Evolutionary conservation across 108 stramenopile species (phyloP), one percentile per base, ranked within the genome.

Genomic region (Schizochytrium sp.): DNA sequence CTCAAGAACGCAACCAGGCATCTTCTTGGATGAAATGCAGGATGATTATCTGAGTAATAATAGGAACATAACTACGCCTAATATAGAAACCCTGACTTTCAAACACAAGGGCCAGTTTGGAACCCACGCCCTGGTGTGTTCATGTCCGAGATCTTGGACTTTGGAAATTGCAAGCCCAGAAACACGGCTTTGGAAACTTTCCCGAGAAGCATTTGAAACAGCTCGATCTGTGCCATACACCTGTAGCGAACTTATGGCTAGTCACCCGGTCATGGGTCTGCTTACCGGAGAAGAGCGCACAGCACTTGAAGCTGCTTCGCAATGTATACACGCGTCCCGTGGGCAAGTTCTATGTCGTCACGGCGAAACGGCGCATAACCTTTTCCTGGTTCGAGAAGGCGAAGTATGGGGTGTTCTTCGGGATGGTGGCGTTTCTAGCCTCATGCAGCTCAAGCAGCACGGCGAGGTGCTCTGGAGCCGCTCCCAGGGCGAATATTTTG

Each of bases 391-490:
- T 38, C 50, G 47, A 1, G 53, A 55, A n/a, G 76, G 76, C 45
- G 76, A 83, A 28, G 76, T 55, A 17, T 83, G 47, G 47, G 76
- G 28, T n/a, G 76, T 83, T 10, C 76, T 83, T 38, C 47, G 76
- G 1, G 76, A 83, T 2, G 76, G 76, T 28, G 76, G 76, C 13
- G 76, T 83, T 10, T 55, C 47, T 5, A 55, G 76, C 76, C 53
- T 83, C 3, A 5, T 83, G 50, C 47, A 55, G 45, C 53, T 83
- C 50, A 49, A 83, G 76, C 76, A 55, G 76, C 50, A 83, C 76
- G 76, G 76, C 76, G 76, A 83, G 47, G 76, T 83, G 4, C 47
- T 83, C 12, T 83, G 76, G 76, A 10, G 76, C 50, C 53, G 47
- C 28, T 38, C 76, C 17, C 50, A 38, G 17, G 76, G 76, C 10